Evolutionary conservation across 352 stramenopile species (phyloP), one percentile per base, ranked within the genome.

Genomic region (Globisporangium apiculatum): DNA sequence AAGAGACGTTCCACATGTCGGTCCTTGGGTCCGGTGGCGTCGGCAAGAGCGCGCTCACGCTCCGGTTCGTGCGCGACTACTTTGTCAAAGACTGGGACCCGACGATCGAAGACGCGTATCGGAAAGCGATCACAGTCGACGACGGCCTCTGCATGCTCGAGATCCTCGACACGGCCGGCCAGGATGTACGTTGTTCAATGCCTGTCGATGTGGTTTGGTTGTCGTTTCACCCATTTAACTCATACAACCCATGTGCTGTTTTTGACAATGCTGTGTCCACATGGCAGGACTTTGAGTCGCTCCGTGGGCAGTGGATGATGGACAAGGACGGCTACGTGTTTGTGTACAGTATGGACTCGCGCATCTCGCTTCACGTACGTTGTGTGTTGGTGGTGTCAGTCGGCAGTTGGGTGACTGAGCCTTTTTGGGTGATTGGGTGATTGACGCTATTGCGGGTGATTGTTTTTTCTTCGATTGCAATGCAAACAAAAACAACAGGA

Each of bases 41-140:
- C n/a, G 88, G 88, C 67, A 97, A 97, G 60, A 95, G 84, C 58
- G 88, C 88, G 46, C 72, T 97, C 12, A 97, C 87, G 57, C 67
- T 95, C 62, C 83, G 88, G 45, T 97, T 97, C 57, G 85, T 96
- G 55, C 73, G 86, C 65, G 88, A 95, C 57, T 91, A 93, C 60
- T 97, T 95, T 65, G 86, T 96, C 37, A 87, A 91, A 49, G 86
- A 97, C 66, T 97, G 87, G 83, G 88, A 97, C 61, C 88, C 88
- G 47, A 97, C 88, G 2, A 94, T 97, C 57, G 88, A 97, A 60
- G 88, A 97, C 65, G 87, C 88, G 12, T 97, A 97, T 67, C 75
- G 85, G 51, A 95, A 95, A 75, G 83, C 83, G 37, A 76, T 96
- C 49, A 86, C 73, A 14, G 86, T 96, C 41, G 83, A 94, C 62